Base-by-base conservation (phyloP, 2,329 filamentous ascomycete genomes). In the Ceratocystiopsis sp. region DNA sequence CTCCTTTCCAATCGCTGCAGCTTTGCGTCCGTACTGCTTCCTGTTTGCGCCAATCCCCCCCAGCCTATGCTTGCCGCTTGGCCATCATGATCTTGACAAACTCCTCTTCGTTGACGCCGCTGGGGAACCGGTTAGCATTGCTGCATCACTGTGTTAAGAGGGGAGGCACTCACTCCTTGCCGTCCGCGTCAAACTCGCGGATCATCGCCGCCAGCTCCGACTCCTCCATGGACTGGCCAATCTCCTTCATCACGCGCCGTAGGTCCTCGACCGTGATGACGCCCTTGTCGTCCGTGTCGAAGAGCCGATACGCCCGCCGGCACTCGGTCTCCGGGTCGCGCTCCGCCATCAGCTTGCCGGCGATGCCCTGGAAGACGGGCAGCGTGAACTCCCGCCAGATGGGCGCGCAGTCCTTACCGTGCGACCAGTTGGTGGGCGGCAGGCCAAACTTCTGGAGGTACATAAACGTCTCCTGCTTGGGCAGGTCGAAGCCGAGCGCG, bases 201-300 rank as follows among this genome's bases (percentile, higher is more conserved):
- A 98, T 91, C 91, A 98, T 98, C 50, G 86, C 86, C 52, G 76
- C 71, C 48, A 98, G 69, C 60, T 98, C 91, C 54, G 93, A 83
- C 56, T 98, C 89, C 52, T 91, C 84, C 52, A 98, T 69, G 13
- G 84, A 85, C 60, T 96, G 89, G 9, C 91, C 91, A 50, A 98
- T 67, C 59, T 96, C 91, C 54, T 85, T 75, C 45, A 89, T 86
- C 21, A 96, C 84, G 45, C 85, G 70, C 48, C 85, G 70, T 61
- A 98, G 65, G 64, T 96, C 91, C 47, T 91, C 82, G 40, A 95
- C 65, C 42, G 81, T 86, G 52, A 98, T 94, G 51, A 82, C 78
- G 8, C 89, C 89, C 63, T 95, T 93, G n/a, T 73, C 75, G 41
- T 91, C 86, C 44, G 83, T 80, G 59, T 98, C 91, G 57, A 98